These are phyloP conservation scores for Colletotrichum salicis DNA, from an alignment of 2,329 filamentous ascomycete species.

Conservation along the genomic window DNA sequence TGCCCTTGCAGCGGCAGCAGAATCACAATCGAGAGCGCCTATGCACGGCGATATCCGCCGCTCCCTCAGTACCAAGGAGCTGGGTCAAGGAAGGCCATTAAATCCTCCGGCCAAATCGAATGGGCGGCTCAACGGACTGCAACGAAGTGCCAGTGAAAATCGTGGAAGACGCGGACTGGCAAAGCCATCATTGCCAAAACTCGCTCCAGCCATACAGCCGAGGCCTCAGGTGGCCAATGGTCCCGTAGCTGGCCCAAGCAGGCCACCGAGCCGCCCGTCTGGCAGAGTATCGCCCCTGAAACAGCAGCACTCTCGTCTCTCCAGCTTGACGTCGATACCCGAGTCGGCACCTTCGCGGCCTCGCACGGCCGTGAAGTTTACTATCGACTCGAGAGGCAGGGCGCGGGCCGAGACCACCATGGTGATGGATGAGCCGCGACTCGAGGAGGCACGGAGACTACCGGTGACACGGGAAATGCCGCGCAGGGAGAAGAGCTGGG, in stretches of 20 bases:
- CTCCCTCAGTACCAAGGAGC: conserved; percentile 57
- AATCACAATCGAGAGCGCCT: conserved; percentile 36
- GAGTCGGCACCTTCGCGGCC: conserved; percentile 59
- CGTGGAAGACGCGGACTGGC: conserved; percentile 56
- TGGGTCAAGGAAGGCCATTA: conserved; percentile 52
- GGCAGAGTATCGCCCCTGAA: conserved; percentile 66
- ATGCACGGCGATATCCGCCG: conserved; percentile 54
- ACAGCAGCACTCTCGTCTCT: conserved; percentile 57
- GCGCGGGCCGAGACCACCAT: conserved; percentile 65
- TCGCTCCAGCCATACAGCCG: conserved; percentile 58
- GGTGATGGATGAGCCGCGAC: conserved; percentile 47
- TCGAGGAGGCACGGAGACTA: conserved; percentile 14
- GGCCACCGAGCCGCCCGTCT: conserved; percentile 51
- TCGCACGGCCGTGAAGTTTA: conserved; percentile 69
- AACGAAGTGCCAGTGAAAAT: conserved; percentile 66
- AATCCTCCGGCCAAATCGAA: conserved; percentile 64
- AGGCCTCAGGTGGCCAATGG: conserved; percentile 45
- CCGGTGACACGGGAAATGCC: conserved; percentile 40
- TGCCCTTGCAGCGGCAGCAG: conserved; percentile 30
- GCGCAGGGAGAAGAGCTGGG: conserved; percentile 49
- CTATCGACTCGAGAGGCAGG: conserved; percentile 70
- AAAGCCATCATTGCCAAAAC: conserved; percentile 54
- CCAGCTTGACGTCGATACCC: conserved; percentile 67
- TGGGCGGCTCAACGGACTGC: conserved; percentile 57
- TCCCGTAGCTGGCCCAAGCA: conserved; percentile 44